Evolutionary conservation across 345 rosid genomes (phyloP).

Genomic region (Abelmoschus esculentus): DNA sequence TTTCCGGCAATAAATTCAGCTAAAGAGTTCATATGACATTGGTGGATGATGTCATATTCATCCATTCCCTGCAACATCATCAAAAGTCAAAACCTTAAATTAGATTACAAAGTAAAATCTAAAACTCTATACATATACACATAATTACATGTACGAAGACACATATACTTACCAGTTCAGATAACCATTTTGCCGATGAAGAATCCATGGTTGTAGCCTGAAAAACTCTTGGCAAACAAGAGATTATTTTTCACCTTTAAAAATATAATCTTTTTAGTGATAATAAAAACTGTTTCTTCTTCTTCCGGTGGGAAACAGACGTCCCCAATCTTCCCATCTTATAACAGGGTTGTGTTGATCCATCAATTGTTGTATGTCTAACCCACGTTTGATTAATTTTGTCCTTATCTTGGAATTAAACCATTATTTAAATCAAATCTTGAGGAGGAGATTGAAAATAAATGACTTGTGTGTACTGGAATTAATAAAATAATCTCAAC

Average conservation of each 20-base stretch:
- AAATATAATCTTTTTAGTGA: neutral
- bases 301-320: neutral
- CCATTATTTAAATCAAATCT: neutral
- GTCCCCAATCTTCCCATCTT: neutral
- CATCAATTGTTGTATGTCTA: neutral
- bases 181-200: constrained; percentile 38
- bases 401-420: neutral
- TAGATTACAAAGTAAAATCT: neutral
- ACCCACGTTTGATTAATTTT: constrained; percentile 2
- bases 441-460: neutral
- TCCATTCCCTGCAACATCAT: constrained; percentile 30
- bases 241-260: neutral
- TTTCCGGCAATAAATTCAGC: constrained; percentile 21
- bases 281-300: neutral
- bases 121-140: no score
- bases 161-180: constrained; percentile 33
- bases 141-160: no score
- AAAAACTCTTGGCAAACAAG: neutral
- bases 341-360: neutral
- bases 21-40: constrained; percentile 26
- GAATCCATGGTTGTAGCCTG: constrained; percentile 22
- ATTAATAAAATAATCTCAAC: neutral
- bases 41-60: constrained; percentile 34
- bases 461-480: neutral
- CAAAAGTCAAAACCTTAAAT: neutral